Base-by-base conservation (phyloP, 345 rosid genomes). In the Conringia planisiliqua region DNA sequence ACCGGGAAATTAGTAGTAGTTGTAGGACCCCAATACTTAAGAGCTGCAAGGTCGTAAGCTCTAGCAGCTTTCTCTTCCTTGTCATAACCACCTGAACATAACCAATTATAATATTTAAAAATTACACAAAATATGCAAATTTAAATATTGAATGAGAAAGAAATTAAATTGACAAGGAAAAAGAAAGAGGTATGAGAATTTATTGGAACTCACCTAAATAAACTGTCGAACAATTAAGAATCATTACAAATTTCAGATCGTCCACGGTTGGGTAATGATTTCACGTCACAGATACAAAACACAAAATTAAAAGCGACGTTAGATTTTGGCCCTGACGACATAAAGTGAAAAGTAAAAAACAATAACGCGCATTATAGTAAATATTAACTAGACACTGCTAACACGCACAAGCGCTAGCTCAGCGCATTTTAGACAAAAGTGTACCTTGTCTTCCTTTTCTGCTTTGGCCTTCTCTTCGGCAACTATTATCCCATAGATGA, bases 41-140 rank as follows among this genome's bases (percentile, higher is more conserved):
- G 97, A 77, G 97, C 98, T 16, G 98, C 98, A 50, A 93, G 94
- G 75, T 93, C 98, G 32, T 93, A 93, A 74, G 98, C 96, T 83
- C 96, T 81, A 7, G 98, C 96, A 60, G 98, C 96, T 77, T 87
- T 93, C 27, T 93, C 97, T 76, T 93, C 98, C 68, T 86, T 91
- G 80, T 93, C 98, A 82, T 93, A 93, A 20, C 98, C 98, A 81
- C 98, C 98, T 91, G 44, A 62, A 68, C 16, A 68, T 52, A 68
- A 52, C 66, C 35, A 22, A 54, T 1, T 2, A 26, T 9, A 17
- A 11, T 22, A 51, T 29, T 17, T 35, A 17, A 59, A 35, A 66
- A 17, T 30, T 3, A 62, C 13, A 59, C 1, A 6, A 12, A n/a
- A n/a, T 4, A 55, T 7, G 3, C 7, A 39, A 18, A 18, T 30